Base-by-base conservation (phyloP, 306 rosid species). In the Luffa aegyptiaca region DNA sequence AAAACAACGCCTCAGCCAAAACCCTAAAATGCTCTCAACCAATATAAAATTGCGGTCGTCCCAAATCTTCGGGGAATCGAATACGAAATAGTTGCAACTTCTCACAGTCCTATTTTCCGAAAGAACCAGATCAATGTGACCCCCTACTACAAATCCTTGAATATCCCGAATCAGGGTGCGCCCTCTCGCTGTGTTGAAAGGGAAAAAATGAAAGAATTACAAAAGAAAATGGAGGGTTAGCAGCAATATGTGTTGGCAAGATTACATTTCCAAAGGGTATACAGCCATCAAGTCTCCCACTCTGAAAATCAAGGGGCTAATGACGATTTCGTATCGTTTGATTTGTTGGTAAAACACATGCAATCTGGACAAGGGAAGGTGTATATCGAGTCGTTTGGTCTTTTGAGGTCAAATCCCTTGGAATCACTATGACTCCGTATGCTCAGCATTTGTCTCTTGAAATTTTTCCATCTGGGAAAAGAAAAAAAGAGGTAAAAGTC, bases 321-420 rank as follows among this genome's bases (percentile, higher is more conserved):
- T 77, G 86, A 79, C 61, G 86, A 85, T 89, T 69, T 88, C 36
- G 87, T 82, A 81, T 83, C 89, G 8, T 80, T 88, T 39, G 97
- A 86, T 88, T 84, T 94, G 85, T 90, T 91, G 58, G 84, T 65
- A 65, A 88, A 93, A 80, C 97, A 91, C 99, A 95, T 95, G 85
- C 99, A 95, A 85, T 95, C 96, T 7, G 99, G 99, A 93, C 99
- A 95, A 2, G 99, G 99, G 74, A 90, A 93, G 86, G 96, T 86
- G 82, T 95, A 95, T 81, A 95, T 86, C 1, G 99, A 95, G 86
- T 95, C 97, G 77, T 84, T 95, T 12, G 95, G 96, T 81, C 97
- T 91, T 87, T 89, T 95, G 51, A 93, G 84, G 84, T 95, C 99
- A 75, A 86, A 86, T 53, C 99, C 99, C 89, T 95, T 95, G 44